Base-by-base conservation (phyloP, 352 stramenopile genomes). In the Phytophthora sp. region DNA sequence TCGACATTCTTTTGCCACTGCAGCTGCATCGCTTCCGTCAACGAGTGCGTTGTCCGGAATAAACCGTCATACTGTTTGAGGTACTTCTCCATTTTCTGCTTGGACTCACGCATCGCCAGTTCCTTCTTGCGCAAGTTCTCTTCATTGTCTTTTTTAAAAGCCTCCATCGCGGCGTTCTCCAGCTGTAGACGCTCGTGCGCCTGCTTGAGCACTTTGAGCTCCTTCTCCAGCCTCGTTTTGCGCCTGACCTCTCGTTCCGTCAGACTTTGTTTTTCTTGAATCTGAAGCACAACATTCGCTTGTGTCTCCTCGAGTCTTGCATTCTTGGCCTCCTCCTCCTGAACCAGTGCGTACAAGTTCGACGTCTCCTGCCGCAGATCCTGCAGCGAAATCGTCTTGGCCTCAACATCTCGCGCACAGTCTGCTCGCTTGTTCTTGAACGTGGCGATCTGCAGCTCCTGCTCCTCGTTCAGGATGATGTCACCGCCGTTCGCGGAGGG, bases 21-120 rank as follows among this genome's bases (percentile, higher is more conserved):
- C 23, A 77, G 42, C 37, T 94, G 82, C 82, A 91, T 92, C n/a
- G 80, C 81, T 48, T 90, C 82, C 1, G 85, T 92, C 24, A 92
- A 64, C 12, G 80, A 85, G 43, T 91, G 83, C 0, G 82, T 92
- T 35, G 83, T 91, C 27, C 84, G 76, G 44, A 94, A 96, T 2
- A 97, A 73, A 8, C 66, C 74, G 50, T 97, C 87, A 50, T 96
- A 96, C 48, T 96, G 79, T 28, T 87, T 89, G 17, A 95, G 61
- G 51, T 96, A 95, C 45, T 90, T 91, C 24, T 97, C 84, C 84
- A 97, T 95, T 38, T 92, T 92, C 6, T 87, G 73, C 68, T 96
- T 96, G 35, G 82, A 87, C 30, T 92, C 82, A 24, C 83, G 78
- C 66, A 96, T 76, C 21, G 79, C 41, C 0, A 88, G 56, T 54